Percentiles rank a stretch among this genome's conserved stretches.
phyloP scores from a whole-genome alignment of 1,284 basidiomycete species.

The Pseudozyma thailandica region DNA sequence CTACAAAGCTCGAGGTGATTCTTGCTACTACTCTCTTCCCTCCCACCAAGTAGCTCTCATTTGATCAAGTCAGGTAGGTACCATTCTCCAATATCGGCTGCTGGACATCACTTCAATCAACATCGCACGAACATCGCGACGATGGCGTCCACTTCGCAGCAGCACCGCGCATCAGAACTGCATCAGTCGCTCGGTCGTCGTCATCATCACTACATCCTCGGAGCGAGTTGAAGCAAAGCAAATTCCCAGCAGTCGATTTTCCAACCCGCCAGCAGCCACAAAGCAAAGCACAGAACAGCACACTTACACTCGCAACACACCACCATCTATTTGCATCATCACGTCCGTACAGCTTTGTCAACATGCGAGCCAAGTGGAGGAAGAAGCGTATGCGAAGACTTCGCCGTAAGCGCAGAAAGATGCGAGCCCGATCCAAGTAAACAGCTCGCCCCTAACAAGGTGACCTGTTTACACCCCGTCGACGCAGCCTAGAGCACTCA shows the following conservation, averaged over 20 bases:
- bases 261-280: neutral
- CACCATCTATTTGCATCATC: neutral
- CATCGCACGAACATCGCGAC: slow-evolving; percentile 4
- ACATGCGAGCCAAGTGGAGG: slow-evolving; percentile 66
- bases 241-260: slow-evolving; percentile 14
- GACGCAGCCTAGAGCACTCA: slow-evolving; percentile 18
- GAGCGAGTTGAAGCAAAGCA: neutral
- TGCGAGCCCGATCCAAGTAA: slow-evolving; percentile 67
- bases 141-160: slow-evolving; percentile 9
- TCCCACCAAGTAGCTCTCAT: slow-evolving; percentile 56
- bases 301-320: slow-evolving; percentile 23
- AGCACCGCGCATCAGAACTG: neutral
- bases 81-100: slow-evolving; percentile 6
- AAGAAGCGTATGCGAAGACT: slow-evolving; percentile 67
- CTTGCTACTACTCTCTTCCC: slow-evolving; percentile 23
- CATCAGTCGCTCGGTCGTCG: slow-evolving; percentile 1
- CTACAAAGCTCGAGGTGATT: slow-evolving; percentile 40
- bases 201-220: slow-evolving; percentile 9
- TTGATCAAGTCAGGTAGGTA: slow-evolving; percentile 53
- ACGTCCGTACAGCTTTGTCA: slow-evolving; percentile 46
- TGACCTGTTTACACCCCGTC: slow-evolving; percentile 32
- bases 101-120: slow-evolving; percentile 13
- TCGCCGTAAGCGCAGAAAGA: slow-evolving; percentile 67
- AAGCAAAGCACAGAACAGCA: slow-evolving; percentile 7
- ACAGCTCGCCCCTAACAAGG: slow-evolving; percentile 22